These are phyloP conservation scores for Byssoonygena ceratinophila DNA, from an alignment of 2,329 filamentous ascomycete genomes.

Conservation along the genomic window DNA sequence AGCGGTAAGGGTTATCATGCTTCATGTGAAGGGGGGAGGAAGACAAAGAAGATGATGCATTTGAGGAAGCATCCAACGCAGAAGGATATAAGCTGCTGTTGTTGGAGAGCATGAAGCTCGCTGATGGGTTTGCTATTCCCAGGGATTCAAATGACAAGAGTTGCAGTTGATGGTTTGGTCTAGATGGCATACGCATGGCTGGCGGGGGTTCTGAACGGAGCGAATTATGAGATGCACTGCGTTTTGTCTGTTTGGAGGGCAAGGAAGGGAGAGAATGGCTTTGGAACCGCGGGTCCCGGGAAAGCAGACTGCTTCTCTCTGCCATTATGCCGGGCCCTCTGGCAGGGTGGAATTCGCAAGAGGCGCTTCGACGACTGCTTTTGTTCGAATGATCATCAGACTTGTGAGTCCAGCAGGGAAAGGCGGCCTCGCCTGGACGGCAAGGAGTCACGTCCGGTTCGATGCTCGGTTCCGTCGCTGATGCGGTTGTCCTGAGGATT, in stretches of 20 bases:
- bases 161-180: slow-evolving; percentile 34
- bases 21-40: slow-evolving; percentile 20
- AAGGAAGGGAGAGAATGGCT: neutral
- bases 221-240: slow-evolving; percentile 13
- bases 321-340: neutral
- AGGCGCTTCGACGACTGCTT: slow-evolving; percentile 10
- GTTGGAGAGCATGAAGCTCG: neutral
- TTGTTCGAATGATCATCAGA: neutral
- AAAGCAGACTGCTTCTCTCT: slow-evolving; percentile 8
- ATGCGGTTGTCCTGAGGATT: neutral
- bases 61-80: neutral
- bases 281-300: slow-evolving; percentile 8
- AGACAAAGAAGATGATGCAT: slow-evolving; percentile 20
- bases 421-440: neutral
- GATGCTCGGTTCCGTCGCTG: slow-evolving; percentile 3
- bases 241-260: slow-evolving; percentile 9
- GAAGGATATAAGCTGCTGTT: neutral
- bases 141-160: slow-evolving; percentile 46
- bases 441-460: slow-evolving; percentile 7
- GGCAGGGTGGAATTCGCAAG: slow-evolving; percentile 7
- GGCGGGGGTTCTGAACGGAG: slow-evolving; percentile 25
- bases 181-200: slow-evolving; percentile 30
- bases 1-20: slow-evolving; percentile 24
- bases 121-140: slow-evolving; percentile 38
- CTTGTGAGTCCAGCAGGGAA: slow-evolving; percentile 1